Evolutionary conservation across 441 rosid genomes (phyloP), one percentile per base, ranked within the genome.

Genomic region (Pelargonium australe): DNA sequence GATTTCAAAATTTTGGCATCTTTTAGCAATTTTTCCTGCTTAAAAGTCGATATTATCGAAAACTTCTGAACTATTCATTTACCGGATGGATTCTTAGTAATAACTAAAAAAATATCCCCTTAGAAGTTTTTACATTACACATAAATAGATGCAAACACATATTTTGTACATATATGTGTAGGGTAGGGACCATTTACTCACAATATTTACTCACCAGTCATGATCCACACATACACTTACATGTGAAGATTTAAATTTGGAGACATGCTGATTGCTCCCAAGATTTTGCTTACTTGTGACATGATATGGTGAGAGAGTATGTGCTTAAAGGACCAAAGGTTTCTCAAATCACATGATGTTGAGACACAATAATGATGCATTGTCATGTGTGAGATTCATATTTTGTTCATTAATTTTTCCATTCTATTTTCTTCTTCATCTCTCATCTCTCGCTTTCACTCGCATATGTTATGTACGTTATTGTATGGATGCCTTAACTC

Each of bases 271-370:
- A 53, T 53, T 53, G 60, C 60, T 16, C 60, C 19, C 14, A 53
- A 53, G 60, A 53, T 53, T n/a, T 53, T 53, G 60, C 60, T 53
- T 53, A 53, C 17, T 53, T 5, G 17, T 53, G 60, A 14, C 20
- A 14, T 53, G 60, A 53, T 53, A 53, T 53, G 60, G 60, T 53
- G 60, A 53, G 60, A 53, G 60, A 53, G 17, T 53, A 53, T 53
- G 9, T 53, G 60, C 20, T 53, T 53, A 16, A 53, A 53, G 60
- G 60, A 53, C 60, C 60, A 53, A 53, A 53, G 60, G 60, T 53
- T 53, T 53, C 60, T 53, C 60, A 53, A 53, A 53, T 53, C 60
- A 53, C 60, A 53, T 53, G 60, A 53, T 53, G 17, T 53, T 53
- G 20, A 53, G 60, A 53, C 60, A 53, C 19, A 53, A 53, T 40